These are phyloP conservation scores for Typha latifolia DNA, from an alignment of 176 grass and related monocot species.

Conservation along the genomic window DNA sequence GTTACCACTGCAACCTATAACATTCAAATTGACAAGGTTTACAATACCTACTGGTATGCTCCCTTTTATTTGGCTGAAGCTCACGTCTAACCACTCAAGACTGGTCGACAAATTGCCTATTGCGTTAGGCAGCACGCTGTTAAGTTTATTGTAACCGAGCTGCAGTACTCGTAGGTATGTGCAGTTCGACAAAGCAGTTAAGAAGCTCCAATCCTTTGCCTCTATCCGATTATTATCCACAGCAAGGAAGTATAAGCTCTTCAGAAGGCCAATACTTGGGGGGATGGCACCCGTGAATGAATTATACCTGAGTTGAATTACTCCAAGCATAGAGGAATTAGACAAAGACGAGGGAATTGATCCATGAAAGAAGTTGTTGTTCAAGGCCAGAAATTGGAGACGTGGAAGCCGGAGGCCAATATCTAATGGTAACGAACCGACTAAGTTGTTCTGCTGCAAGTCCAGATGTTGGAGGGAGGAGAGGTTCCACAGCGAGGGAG, in stretches of 20 bases:
- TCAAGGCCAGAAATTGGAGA: background rate
- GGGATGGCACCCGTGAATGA: too few relatives aligned
- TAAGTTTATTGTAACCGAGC: background rate
- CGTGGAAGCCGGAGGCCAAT: background rate
- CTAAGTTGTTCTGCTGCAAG: slow-evolving; percentile 9
- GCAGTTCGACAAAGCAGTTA: background rate
- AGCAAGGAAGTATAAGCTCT: too few relatives aligned
- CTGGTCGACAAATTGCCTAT: slow-evolving; percentile 17
- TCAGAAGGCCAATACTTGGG: too few relatives aligned
- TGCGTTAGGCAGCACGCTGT: slow-evolving; percentile 11
- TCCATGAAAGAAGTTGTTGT: slow-evolving; percentile 14
- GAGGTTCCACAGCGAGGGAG: slow-evolving; percentile 22
- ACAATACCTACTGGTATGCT: slow-evolving; percentile 17
- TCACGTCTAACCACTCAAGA: background rate
- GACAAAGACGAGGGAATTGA: background rate
- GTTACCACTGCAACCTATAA: background rate
- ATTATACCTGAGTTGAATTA: too few relatives aligned
- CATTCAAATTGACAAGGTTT: slow-evolving; percentile 1
- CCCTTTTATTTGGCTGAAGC: slow-evolving; percentile 1
- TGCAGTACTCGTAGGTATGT: background rate
- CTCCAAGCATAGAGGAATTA: too few relatives aligned
- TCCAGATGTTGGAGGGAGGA: slow-evolving; percentile 7
- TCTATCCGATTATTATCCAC: background rate
- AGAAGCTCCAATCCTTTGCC: background rate
- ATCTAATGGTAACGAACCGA: slow-evolving; percentile 2